Base-by-base conservation (phyloP, 2,329 filamentous ascomycete genomes). In the Cordyceps tenuipes region DNA sequence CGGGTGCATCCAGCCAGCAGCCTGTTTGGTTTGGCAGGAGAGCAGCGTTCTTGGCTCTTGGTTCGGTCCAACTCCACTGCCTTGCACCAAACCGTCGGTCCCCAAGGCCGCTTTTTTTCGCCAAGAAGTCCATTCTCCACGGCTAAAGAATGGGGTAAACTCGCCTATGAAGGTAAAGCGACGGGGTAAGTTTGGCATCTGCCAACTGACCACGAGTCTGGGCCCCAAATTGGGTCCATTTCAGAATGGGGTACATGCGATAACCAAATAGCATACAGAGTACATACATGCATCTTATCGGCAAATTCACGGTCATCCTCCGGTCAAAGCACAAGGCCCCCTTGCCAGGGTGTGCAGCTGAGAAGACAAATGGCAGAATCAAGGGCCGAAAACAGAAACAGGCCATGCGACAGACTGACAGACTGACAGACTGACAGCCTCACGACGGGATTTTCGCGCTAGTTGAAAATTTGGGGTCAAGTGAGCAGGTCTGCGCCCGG, bases 101-200 rank as follows among this genome's bases (percentile, higher is more conserved):
- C 52, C 52, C 26, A 21, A 36, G 26, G 26, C 29, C 29, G 29
- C 29, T 29, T 29, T 29, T 29, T 29, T 29, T 29, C 29, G 52
- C 52, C 52, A 55, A 55, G 52, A 26, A 55, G 17, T 55, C 34
- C 12, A 12, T 55, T 55, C 41, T 55, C 52, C 52, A 55, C 26
- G 29, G 52, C 23, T 47, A 46, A 10, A 9, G 23, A 29, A 31
- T 9, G 23, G 12, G 8, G 23, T 49, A 43, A 17, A 29, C 41
- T 36, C 34, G 34, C 34, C 34, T 36, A 36, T 4, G 23, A 23
- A 23, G 23, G 23, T 23, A 23, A 3, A 23, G 3, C 29, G 29
- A 29, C 29, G 29, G 29, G 29, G 29, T 29, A 29, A 29, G 23
- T n/a, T n/a, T n/a, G n/a, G n/a, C n/a, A n/a, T n/a, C 29, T 29